These are phyloP conservation scores for Taiozyma sp. DNA, from an alignment of 1,139 yeast genomes.

Conservation along the genomic window DNA sequence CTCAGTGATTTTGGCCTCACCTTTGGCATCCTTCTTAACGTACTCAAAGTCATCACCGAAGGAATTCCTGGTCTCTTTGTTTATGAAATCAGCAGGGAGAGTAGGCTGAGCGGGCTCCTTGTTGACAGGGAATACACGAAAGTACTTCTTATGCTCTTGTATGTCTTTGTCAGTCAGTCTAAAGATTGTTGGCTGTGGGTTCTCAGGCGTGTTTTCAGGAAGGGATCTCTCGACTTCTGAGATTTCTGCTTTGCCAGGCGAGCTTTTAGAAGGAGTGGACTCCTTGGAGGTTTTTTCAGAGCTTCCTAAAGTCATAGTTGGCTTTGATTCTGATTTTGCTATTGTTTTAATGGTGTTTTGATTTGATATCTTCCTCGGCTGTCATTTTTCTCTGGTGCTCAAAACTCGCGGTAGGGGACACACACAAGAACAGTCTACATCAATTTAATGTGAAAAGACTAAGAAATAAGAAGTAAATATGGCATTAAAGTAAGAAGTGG, in stretches of 20 bases:
- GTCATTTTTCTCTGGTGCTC: not conserved
- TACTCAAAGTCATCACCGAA: slow-evolving; percentile 31
- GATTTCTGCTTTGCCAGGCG: not conserved
- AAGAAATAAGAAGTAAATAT: not conserved
- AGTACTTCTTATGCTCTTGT: slow-evolving; percentile 11
- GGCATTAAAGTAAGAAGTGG: not conserved
- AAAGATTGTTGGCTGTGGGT: slow-evolving; percentile 22
- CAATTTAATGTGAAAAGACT: no score
- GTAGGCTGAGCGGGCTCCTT: slow-evolving; percentile 8
- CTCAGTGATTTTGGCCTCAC: slow-evolving; percentile 49
- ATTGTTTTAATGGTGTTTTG: not conserved
- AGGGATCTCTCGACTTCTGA: slow-evolving; percentile 12
- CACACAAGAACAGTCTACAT: not conserved
- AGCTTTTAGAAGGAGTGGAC: not conserved
- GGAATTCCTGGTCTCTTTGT: slow-evolving; percentile 22
- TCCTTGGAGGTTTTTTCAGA: not conserved
- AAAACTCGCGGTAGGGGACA: not conserved
- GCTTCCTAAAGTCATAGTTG: not conserved
- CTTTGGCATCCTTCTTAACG: slow-evolving; percentile 42
- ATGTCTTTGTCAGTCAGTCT: slow-evolving; percentile 28
- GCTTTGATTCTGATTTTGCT: no score
- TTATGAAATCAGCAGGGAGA: slow-evolving; percentile 4
- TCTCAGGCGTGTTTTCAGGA: slow-evolving; percentile 18
- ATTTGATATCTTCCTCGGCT: not conserved
- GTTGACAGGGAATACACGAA: slow-evolving; percentile 14